Evolutionary conservation across 1,284 basidiomycete genomes (phyloP), one percentile per base, ranked within the genome.

Genomic region (Cutaneotrichosporon spelunceum): DNA sequence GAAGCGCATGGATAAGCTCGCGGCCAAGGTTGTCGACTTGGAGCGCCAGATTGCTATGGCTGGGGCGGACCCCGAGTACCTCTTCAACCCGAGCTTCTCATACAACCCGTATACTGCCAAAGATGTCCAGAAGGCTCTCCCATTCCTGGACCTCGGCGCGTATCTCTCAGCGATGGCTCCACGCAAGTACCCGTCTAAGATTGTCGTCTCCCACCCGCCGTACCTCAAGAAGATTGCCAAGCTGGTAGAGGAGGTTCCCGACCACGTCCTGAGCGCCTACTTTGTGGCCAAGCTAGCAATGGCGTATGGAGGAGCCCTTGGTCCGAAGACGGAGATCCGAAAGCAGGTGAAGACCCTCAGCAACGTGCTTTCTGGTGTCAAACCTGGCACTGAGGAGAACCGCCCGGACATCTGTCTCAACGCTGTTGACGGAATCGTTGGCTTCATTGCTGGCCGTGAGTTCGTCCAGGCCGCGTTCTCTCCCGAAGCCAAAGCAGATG

Each of bases 391-490:
- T 2, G 83, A 89, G 44, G 88, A 89, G 59, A 89, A 95, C 70
- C 84, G 95, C 33, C 84, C 86, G 34, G 89, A 93, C 69, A 70
- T 79, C 34, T 85, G 84, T 66, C 69, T 83, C 21, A 66, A 66
- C 9, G 71, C 74, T 30, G 72, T 83, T 6, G 77, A 81, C 59
- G 68, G 75, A 8, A 72, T 80, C 14, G 78, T 83, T 7, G 83
- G 83, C 9, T 83, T 81, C 73, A 76, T 84, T 59, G 76, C 80
- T 16, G 84, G 84, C 6, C 75, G 80, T 50, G 83, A 82, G 79
- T 99, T 93, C 74, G 92, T 95, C 34, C 86, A 90, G 62, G 85
- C 89, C 74, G 89, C 91, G 0, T 98, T 98, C 76, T 85, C 85
- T 5, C 87, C 88, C 5, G 86, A 90, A 50, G 89, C 90, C 39